Evolutionary conservation across 108 stramenopile species (phyloP).

Genomic region (Nitzschia sp.): DNA sequence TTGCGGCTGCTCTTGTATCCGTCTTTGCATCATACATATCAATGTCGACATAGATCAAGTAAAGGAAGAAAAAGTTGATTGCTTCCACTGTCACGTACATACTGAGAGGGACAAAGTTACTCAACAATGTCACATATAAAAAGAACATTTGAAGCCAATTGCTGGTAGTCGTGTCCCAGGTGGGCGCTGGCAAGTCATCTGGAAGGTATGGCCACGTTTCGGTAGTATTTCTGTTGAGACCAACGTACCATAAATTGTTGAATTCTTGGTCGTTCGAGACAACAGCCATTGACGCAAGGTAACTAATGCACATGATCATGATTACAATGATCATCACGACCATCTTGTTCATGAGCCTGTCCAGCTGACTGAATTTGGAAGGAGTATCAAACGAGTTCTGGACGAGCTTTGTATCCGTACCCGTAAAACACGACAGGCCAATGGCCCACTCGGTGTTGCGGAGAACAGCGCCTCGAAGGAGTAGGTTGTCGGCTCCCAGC

Average conservation of each 20-base stretch:
- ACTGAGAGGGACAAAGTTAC: conserved; percentile 90
- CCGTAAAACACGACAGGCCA: conserved; percentile 94
- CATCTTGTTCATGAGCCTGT: conserved; percentile 77
- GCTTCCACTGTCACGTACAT: conserved; percentile 90
- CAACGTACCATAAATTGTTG: conserved; percentile 65
- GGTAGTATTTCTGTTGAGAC: conserved; percentile 48
- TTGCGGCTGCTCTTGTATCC: conserved; percentile 82
- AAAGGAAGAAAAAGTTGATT: conserved; percentile 67
- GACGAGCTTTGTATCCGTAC: conserved; percentile 92
- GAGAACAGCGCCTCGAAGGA: conserved; percentile 92
- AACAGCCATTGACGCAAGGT: conserved; percentile 48
- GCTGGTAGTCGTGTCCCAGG: conserved; percentile 46
- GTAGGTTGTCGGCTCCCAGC: conserved; percentile 83
- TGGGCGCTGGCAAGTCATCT: conserved; percentile 41
- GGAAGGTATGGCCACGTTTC: conserved; percentile 81
- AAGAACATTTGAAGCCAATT: conserved; percentile 79
- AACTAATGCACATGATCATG: conserved; percentile 62
- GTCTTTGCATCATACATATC: conserved; percentile 92
- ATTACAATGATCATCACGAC: conserved; percentile 86
- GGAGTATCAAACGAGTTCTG: conserved; percentile 91
- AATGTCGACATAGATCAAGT: conserved; percentile 78
- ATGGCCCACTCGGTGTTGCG: conserved; percentile 97
- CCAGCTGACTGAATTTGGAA: conserved; percentile 92
- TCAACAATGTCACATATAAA: conserved; percentile 80
- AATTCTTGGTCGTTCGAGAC: conserved; percentile 36